Evolutionary conservation across 257 asterid species (phyloP).

Genomic region (Ligustrum vulgare): DNA sequence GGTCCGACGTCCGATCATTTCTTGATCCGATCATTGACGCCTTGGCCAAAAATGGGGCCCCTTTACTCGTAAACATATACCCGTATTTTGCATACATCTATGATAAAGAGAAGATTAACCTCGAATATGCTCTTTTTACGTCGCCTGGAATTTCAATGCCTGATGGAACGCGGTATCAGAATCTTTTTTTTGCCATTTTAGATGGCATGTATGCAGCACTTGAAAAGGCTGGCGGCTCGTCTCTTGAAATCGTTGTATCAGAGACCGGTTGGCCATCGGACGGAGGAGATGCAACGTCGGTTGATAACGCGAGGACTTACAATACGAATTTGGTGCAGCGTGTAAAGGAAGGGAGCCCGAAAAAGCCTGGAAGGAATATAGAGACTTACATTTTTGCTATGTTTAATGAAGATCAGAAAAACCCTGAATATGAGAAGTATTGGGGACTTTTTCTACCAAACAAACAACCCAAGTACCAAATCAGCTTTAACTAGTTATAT

Average conservation of each 20-base stretch:
- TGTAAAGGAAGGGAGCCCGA: conserved; percentile 30
- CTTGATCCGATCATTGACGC: conserved; percentile 31
- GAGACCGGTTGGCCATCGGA: conserved; percentile 49
- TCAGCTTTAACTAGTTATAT: not conserved
- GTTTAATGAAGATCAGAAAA: conserved; percentile 37
- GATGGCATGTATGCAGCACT: conserved; percentile 40
- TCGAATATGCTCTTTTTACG: conserved; percentile 35
- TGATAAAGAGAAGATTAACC: conserved; percentile 11
- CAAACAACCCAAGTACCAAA: not conserved
- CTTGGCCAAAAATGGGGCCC: conserved; percentile 18
- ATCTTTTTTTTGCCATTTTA: conserved; percentile 35
- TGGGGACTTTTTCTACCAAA: conserved; percentile 17
- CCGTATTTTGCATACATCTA: conserved; percentile 25
- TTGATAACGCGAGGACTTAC: conserved; percentile 33
- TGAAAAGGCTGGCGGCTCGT: conserved; percentile 32
- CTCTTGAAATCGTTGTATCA: conserved; percentile 36
- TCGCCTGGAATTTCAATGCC: conserved; percentile 19
- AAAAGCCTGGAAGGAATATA: conserved; percentile 28
- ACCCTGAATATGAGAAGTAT: conserved; percentile 31
- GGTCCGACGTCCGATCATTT: conserved; percentile 15
- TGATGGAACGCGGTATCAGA: conserved; percentile 31
- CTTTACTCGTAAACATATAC: conserved; percentile 33
- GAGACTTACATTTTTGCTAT: conserved; percentile 36
- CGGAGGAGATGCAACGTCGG: conserved; percentile 27
- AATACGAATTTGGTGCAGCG: conserved; percentile 26